These are phyloP conservation scores for Blumeriella jaapii DNA, from an alignment of 2,329 filamentous ascomycete species.

Conservation along the genomic window DNA sequence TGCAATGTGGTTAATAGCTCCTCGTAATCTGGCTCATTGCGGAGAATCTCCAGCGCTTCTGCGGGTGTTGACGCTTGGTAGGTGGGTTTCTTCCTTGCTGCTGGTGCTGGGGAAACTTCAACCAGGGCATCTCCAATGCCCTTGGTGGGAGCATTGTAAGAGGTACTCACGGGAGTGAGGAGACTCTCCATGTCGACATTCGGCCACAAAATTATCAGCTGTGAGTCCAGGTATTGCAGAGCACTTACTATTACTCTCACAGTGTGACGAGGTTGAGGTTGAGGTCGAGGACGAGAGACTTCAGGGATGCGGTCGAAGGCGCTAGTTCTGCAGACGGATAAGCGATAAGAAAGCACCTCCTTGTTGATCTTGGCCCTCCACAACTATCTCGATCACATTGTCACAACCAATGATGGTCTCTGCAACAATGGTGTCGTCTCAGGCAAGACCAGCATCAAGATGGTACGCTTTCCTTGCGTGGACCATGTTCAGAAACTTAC, in stretches of 20 bases:
- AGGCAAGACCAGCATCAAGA: constrained; percentile 6
- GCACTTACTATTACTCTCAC: too few species aligned
- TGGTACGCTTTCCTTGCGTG: constrained; percentile 15
- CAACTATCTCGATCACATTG: constrained; percentile 10
- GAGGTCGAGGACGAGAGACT: too few species aligned
- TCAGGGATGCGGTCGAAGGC: neutral
- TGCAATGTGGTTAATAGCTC: constrained; percentile 40
- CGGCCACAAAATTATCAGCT: neutral
- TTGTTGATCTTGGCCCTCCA: neutral
- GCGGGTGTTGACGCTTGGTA: constrained; percentile 23
- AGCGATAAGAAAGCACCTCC: constrained; percentile 14
- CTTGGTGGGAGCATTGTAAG: constrained; percentile 17
- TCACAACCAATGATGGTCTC: constrained; percentile 22
- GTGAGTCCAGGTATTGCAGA: neutral
- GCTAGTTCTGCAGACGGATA: constrained; percentile 15
- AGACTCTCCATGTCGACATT: constrained; percentile 35
- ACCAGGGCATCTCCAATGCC: constrained; percentile 14
- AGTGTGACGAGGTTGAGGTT: too few species aligned
- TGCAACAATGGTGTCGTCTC: constrained; percentile 7
- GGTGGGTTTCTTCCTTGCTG: constrained; percentile 5
- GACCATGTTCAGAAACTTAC: neutral
- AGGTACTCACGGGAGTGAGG: constrained; percentile 35
- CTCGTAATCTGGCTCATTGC: constrained; percentile 49
- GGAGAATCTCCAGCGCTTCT: constrained; percentile 48
- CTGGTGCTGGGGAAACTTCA: constrained; percentile 11